These are phyloP conservation scores for Lactarius sp. DNA, from an alignment of 768 basidiomycete genomes.

Conservation along the genomic window DNA sequence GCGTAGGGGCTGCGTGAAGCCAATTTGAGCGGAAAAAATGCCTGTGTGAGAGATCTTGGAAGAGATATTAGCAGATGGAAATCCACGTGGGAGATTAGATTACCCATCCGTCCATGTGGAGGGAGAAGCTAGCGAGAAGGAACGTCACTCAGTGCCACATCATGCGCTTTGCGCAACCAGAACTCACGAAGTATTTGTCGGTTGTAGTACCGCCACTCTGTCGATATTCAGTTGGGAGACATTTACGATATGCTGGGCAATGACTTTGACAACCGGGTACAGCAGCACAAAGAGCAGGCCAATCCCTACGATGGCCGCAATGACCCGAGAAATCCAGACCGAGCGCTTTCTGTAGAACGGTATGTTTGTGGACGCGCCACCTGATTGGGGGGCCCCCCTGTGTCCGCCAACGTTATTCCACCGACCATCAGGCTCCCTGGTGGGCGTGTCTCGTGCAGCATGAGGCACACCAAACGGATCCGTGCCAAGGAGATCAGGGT, in stretches of 20 bases:
- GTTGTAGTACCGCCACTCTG: constrained; percentile 45
- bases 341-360: constrained; percentile 59
- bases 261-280: constrained; percentile 63
- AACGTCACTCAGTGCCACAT: neutral
- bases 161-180: neutral
- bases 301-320: constrained; percentile 50
- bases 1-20: constrained; percentile 51
- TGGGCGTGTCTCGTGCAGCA: neutral
- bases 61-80: neutral
- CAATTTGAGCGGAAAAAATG: constrained; percentile 56
- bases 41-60: constrained; percentile 61
- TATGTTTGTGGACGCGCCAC: constrained; percentile 20
- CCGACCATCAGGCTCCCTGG: neutral
- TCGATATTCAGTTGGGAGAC: constrained; percentile 50
- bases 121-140: constrained; percentile 40
- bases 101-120: constrained; percentile 53
- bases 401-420: neutral
- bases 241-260: constrained; percentile 61
- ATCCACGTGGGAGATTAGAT: constrained; percentile 24
- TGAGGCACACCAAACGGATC: neutral
- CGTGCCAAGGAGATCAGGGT: neutral
- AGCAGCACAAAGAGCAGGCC: constrained; percentile 61
- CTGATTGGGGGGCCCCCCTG: neutral
- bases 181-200: constrained; percentile 55
- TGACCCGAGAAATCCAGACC: constrained; percentile 56